Evolutionary conservation across 1,284 basidiomycete genomes (phyloP), one percentile per base, ranked within the genome.

Genomic region (Naganishia sp.): DNA sequence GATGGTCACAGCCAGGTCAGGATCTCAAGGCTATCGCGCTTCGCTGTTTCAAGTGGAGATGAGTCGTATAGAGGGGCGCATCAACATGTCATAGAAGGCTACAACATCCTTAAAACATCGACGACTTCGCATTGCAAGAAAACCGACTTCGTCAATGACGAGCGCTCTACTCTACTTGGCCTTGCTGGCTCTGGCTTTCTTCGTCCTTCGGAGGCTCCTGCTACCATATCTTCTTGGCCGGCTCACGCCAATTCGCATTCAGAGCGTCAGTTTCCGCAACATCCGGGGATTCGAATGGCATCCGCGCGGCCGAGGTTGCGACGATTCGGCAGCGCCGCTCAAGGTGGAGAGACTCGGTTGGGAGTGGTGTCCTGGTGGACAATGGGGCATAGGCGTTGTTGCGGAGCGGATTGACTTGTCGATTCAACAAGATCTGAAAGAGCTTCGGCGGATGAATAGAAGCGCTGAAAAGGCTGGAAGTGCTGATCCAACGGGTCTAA

Each of bases 261-360:
- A 41, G 6, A 63, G 65, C 21, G 50, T 66, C 55, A 65, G 63
- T 53, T 32, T 64, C 13, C 50, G 46, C 10, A 63, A 70, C 1
- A 68, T 69, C 3, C 67, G 72, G n/a, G 76, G 73, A 4, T 31
- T 79, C 39, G 76, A 77, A 70, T 77, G 76, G 75, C 64, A 72
- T n/a, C 13, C 69, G 65, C 39, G 68, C 68, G 9, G 70, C 15
- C 57, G 73, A 67, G 66, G 52, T 66, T 6, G 68, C 62, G 11
- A 67, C 67, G 63, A 74, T 32, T 72, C 71, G 70, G 43, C 65
- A 2, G 62, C 71, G 15, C 73, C 75, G 0, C 41, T 76, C 0
- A 66, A 73, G 52, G 60, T 77, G 10, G 76, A 77, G 64, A 61
- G 71, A 17, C 69, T 71, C 2, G 67, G 69, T 43, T 77, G 75